These are phyloP conservation scores for Suillus subaureus DNA, from an alignment of 768 basidiomycete genomes.

Conservation along the genomic window DNA sequence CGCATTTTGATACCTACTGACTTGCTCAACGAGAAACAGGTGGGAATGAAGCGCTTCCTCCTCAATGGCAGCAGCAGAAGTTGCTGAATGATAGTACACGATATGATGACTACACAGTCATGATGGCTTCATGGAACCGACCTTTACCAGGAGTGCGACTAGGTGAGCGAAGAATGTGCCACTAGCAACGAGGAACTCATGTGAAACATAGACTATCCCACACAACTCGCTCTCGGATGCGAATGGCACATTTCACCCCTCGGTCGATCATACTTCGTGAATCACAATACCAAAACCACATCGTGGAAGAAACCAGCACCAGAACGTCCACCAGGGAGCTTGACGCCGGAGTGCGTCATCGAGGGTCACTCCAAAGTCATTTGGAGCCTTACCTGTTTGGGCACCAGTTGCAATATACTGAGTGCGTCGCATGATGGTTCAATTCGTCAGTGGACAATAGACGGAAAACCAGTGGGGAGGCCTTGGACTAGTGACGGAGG, in stretches of 20 bases:
- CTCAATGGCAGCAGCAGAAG: background rate
- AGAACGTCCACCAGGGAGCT: background rate
- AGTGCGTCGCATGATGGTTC: background rate
- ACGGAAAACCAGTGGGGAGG: background rate
- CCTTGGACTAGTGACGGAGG: background rate
- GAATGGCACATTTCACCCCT: slow-evolving; percentile 1
- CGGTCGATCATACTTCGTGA: background rate
- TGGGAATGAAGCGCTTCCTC: background rate
- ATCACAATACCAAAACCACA: background rate
- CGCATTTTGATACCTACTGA: background rate
- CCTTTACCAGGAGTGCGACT: slow-evolving; percentile 2
- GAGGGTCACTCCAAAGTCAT: background rate
- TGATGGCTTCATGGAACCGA: background rate
- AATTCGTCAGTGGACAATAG: background rate
- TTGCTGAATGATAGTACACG: background rate
- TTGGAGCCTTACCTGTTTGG: background rate
- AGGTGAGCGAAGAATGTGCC: background rate
- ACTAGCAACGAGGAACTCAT: background rate
- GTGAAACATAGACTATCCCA: background rate
- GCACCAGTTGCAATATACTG: background rate
- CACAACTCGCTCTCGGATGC: background rate
- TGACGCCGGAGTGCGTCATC: background rate
- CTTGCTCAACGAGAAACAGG: background rate
- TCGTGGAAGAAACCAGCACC: background rate
- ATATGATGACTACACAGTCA: background rate